Evolutionary conservation across 768 basidiomycete species (phyloP).

Genomic region (Tephrocybe sp.): DNA sequence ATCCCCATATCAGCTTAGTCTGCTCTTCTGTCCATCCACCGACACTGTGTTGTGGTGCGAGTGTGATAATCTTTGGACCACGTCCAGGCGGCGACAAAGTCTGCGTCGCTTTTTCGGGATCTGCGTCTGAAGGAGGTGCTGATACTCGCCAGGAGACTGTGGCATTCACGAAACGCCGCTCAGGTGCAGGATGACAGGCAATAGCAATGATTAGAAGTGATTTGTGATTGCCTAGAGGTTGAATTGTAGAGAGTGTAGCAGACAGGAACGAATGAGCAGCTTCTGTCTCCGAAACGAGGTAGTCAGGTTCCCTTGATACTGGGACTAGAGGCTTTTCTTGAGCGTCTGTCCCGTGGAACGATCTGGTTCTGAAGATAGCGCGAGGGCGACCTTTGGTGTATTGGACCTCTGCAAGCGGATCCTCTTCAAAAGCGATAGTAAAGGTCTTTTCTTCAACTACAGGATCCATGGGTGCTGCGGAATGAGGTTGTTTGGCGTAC

Average conservation of each 20-base stretch:
- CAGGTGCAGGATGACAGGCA: constrained; percentile 19
- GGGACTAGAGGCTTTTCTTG: not conserved
- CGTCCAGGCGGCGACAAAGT: not conserved
- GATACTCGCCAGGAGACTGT: constrained; percentile 18
- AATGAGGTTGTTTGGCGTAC: not conserved
- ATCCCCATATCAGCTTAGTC: constrained; percentile 18
- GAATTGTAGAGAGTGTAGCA: constrained; percentile 17
- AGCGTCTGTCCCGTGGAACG: not conserved
- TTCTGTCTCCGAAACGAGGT: constrained; percentile 20
- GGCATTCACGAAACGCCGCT: constrained; percentile 16
- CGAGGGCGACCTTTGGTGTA: constrained; percentile 11
- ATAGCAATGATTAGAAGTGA: constrained; percentile 18
- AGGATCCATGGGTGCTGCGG: constrained; percentile 4
- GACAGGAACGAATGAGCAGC: constrained; percentile 20
- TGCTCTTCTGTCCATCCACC: constrained; percentile 24
- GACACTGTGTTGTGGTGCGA: constrained; percentile 20
- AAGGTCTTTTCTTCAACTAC: constrained; percentile 6
- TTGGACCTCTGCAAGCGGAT: constrained; percentile 8
- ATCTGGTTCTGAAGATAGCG: constrained; percentile 8
- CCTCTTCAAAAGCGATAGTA: constrained; percentile 18
- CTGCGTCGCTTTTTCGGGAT: not conserved
- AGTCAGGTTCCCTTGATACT: not conserved
- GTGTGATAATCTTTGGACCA: constrained; percentile 11
- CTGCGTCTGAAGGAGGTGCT: not conserved
- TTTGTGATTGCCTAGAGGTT: constrained; percentile 17